Conservation (phyloP, 2,329 filamentous ascomycete species). For the Emmonsiellopsis sp. region DNA sequence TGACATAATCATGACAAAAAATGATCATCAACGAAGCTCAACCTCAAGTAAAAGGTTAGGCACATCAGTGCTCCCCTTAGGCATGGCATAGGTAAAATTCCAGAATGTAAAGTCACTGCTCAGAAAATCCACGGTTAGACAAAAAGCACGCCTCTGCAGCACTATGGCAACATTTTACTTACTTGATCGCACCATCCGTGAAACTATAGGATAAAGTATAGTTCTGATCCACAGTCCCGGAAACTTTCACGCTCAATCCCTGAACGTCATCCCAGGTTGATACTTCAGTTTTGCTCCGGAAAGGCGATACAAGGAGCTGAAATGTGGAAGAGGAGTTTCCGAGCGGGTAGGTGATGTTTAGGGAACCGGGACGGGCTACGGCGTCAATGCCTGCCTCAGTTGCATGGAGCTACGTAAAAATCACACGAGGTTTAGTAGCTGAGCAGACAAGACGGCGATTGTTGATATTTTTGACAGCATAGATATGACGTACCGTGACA, state of each 20-base stretch:
- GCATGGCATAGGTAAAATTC: slow-evolving; percentile 30
- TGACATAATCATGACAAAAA: no score
- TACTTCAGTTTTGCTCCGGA: slow-evolving; percentile 22
- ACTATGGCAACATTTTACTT: background rate
- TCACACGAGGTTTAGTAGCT: background rate
- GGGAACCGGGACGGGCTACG: slow-evolving; percentile 31
- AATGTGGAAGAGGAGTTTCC: slow-evolving; percentile 32
- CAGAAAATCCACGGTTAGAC: slow-evolving; percentile 27
- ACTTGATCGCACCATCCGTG: background rate
- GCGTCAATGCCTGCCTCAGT: slow-evolving; percentile 34
- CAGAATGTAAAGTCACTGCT: slow-evolving; percentile 13
- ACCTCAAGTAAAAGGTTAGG: background rate
- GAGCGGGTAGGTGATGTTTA: slow-evolving; percentile 47
- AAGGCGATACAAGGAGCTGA: slow-evolving; percentile 43
- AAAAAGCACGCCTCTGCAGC: slow-evolving; percentile 1
- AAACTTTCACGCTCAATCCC: slow-evolving; percentile 36
- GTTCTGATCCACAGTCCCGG: slow-evolving; percentile 35
- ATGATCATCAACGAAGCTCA: background rate
- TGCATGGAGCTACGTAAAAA: slow-evolving; percentile 23
- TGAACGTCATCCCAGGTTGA: slow-evolving; percentile 12
- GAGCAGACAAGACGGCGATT: background rate
- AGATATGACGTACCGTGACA: slow-evolving; percentile 6
- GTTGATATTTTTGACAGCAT: background rate
- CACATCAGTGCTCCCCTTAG: background rate
- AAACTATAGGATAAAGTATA: slow-evolving; percentile 32